Conservation (phyloP, 2,329 filamentous ascomycete genomes). For the Exophiala lecanii-corni region DNA sequence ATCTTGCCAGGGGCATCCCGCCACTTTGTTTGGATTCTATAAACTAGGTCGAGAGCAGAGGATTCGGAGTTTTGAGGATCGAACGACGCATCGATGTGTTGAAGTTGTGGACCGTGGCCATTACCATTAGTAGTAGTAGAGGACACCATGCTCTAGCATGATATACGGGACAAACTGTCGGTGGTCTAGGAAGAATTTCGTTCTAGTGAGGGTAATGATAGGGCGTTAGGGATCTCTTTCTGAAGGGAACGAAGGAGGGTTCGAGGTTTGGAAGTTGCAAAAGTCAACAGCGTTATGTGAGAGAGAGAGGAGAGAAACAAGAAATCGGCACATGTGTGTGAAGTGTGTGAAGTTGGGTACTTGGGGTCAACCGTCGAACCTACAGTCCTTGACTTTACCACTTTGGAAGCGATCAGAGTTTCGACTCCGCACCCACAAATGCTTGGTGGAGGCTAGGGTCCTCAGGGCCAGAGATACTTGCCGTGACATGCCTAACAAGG, state of each 20-base stretch:
- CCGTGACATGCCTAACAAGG: too few relatives aligned
- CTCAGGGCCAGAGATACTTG: too few relatives aligned
- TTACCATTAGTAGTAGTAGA: conserved; percentile 10
- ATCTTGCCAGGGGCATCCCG: conserved; percentile 65
- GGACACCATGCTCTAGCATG: conserved; percentile 19
- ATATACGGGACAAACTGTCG: conserved; percentile 1
- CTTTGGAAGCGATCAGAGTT: too few relatives aligned
- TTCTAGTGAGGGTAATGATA: background rate
- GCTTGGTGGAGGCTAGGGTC: too few relatives aligned
- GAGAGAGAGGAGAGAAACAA: too few relatives aligned
- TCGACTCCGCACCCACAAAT: too few relatives aligned
- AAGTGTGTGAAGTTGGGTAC: background rate
- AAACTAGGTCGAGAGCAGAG: conserved; percentile 74
- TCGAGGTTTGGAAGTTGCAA: background rate
- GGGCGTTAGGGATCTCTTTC: background rate
- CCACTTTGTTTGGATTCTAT: conserved; percentile 81
- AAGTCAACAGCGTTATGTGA: too few relatives aligned
- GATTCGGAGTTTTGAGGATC: conserved; percentile 69
- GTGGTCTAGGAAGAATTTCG: too few relatives aligned
- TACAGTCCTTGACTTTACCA: too few relatives aligned
- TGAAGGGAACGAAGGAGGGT: background rate
- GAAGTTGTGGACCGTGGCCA: conserved; percentile 12
- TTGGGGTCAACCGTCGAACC: too few relatives aligned
- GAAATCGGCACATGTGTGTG: conserved; percentile 1
- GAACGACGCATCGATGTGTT: conserved; percentile 69